Evolutionary conservation across 495 filamentous ascomycete species (phyloP).

Genomic region (Sabuloglossum arenarium): DNA sequence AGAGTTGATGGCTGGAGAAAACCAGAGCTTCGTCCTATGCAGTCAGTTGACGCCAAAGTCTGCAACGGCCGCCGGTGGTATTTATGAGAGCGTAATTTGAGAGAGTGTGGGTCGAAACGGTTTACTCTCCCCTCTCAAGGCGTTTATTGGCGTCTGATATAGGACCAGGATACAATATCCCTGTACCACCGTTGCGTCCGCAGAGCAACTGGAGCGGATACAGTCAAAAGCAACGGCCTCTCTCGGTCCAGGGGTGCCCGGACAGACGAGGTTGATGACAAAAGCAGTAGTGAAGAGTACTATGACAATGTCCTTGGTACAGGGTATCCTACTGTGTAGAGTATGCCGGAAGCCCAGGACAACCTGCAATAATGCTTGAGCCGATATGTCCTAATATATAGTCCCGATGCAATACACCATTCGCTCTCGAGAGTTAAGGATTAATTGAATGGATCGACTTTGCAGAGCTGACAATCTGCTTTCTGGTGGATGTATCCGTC

Average conservation of each 20-base stretch:
- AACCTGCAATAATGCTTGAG: background rate
- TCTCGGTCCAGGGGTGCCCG: background rate
- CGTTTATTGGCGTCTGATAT: conserved; percentile 1
- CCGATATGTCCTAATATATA: background rate
- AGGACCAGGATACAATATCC: background rate
- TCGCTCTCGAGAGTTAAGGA: background rate
- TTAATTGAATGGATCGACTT: background rate
- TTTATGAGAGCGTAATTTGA: background rate
- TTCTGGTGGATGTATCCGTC: background rate
- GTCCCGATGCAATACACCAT: background rate
- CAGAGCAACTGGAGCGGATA: background rate
- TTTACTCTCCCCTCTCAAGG: background rate
- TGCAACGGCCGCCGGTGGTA: background rate
- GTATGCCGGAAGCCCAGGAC: background rate
- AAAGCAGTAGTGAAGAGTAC: background rate
- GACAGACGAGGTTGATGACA: background rate
- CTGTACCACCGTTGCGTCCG: background rate
- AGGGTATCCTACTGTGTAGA: background rate
- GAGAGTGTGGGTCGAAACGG: background rate
- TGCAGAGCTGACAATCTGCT: background rate
- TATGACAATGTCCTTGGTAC: background rate
- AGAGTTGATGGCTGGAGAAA: background rate
- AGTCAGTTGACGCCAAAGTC: background rate
- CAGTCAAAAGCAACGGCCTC: background rate
- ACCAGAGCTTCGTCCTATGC: background rate